Evolutionary conservation across 495 filamentous ascomycete genomes (phyloP).

Genomic region (Aspergillus sclerotioniger): DNA sequence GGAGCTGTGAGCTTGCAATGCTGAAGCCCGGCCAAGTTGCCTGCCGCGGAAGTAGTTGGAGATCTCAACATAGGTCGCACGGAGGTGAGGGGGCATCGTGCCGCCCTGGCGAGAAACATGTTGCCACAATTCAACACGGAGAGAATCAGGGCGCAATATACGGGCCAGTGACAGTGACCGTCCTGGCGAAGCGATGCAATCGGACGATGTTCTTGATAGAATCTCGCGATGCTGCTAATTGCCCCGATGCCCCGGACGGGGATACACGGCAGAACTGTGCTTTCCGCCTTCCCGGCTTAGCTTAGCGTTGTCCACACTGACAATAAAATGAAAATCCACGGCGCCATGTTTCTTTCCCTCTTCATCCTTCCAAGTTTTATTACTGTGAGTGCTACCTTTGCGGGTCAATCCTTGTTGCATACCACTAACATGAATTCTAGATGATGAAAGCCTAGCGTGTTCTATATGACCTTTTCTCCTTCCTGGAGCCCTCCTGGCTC

Average conservation of each 20-base stretch:
- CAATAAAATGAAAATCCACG: slow-evolving; percentile 19
- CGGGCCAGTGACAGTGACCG: too few species aligned
- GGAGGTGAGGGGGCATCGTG: slow-evolving; percentile 26
- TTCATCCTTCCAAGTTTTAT: slow-evolving; percentile 99
- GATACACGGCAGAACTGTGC: slow-evolving; percentile 18
- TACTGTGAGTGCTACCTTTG: slow-evolving; percentile 62
- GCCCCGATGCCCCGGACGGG: not conserved
- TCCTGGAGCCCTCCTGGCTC: slow-evolving; percentile 67
- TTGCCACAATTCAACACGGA: not conserved
- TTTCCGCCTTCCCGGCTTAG: slow-evolving; percentile 25
- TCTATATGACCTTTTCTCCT: slow-evolving; percentile 74
- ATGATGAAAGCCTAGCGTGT: slow-evolving; percentile 99
- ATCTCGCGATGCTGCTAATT: not conserved
- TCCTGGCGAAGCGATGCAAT: not conserved
- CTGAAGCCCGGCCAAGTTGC: slow-evolving; percentile 11
- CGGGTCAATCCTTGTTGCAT: not conserved
- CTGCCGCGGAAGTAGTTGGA: slow-evolving; percentile 35
- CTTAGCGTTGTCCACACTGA: slow-evolving; percentile 26
- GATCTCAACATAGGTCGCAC: slow-evolving; percentile 41
- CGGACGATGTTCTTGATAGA: not conserved
- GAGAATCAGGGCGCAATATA: not conserved
- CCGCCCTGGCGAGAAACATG: slow-evolving; percentile 25
- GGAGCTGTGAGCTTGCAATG: slow-evolving; percentile 15
- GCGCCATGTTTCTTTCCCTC: slow-evolving; percentile 52
- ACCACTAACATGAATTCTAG: slow-evolving; percentile 54